A percentile compares a stretch with the other conserved stretches of the same genome.
Conservation (phyloP, 2,329 filamentous ascomycete genomes). For the Hypoxylon sp. region DNA sequence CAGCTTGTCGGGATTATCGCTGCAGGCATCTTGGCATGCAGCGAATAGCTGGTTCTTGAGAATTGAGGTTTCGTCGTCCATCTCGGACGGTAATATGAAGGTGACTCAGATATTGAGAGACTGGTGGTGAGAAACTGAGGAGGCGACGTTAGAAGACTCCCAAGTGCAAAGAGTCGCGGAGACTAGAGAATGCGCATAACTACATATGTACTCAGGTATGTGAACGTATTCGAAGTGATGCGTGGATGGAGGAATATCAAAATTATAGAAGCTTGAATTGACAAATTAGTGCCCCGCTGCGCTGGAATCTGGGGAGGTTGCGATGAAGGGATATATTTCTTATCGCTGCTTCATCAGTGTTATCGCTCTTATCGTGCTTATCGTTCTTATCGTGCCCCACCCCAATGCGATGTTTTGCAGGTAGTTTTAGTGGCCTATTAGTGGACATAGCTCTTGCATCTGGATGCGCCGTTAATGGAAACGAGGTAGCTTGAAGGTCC, state of each 20-base stretch:
- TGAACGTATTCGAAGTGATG: background rate
- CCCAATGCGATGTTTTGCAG: constrained; percentile 4
- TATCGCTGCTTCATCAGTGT: constrained; percentile 20
- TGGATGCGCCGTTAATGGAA: background rate
- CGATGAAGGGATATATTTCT: constrained; percentile 26
- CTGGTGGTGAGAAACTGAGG: background rate
- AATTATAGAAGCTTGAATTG: background rate
- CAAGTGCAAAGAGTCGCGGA: background rate
- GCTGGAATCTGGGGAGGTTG: constrained; percentile 1
- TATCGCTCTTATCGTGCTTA: constrained; percentile 6
- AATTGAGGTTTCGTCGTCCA: constrained; percentile 55
- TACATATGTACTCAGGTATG: background rate
- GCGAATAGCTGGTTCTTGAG: constrained; percentile 72
- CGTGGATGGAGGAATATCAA: background rate
- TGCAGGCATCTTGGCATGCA: constrained; percentile 63
- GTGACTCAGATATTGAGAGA: constrained; percentile 8
- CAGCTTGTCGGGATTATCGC: constrained; percentile 61
- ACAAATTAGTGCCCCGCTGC: constrained; percentile 8
- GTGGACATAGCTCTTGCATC: background rate
- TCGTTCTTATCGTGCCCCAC: background rate
- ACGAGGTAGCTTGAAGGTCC: constrained; percentile 1
- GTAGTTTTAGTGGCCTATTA: background rate
- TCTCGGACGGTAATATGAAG: constrained; percentile 28
- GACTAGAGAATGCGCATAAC: background rate
- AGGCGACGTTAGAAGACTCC: background rate